phyloP scores from a whole-genome alignment of 805 yeast genomes.

The Zygosaccharomyces lentus region DNA sequence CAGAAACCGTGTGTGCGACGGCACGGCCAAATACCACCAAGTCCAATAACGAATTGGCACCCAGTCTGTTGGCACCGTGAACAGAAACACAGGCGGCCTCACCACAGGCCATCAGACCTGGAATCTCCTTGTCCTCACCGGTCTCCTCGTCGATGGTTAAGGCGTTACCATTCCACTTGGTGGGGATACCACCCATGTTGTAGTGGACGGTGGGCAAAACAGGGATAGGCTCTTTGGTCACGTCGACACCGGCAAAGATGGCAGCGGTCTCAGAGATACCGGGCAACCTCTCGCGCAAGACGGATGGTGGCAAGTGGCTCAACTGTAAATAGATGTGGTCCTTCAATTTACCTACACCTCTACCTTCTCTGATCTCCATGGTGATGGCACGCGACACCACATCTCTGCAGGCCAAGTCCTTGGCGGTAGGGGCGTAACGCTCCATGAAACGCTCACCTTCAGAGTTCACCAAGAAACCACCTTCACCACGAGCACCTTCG shows the following conservation, averaged over 20 bases:
- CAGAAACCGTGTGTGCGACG: slow-evolving; percentile 87
- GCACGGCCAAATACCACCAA: slow-evolving; percentile 98
- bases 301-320: slow-evolving; percentile 88
- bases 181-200: slow-evolving; percentile 99
- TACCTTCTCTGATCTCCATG: slow-evolving; percentile 96
- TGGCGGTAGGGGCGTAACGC: slow-evolving; percentile 97
- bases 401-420: slow-evolving; percentile 97
- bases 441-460: slow-evolving; percentile 99
- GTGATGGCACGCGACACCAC: slow-evolving; percentile 98
- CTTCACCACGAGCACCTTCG: slow-evolving; percentile 99
- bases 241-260: slow-evolving; percentile 98
- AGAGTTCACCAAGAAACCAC: slow-evolving; percentile 92
- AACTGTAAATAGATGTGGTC: slow-evolving; percentile 95
- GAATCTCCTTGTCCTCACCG: slow-evolving; percentile 87
- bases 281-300: slow-evolving; percentile 91
- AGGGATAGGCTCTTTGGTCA: slow-evolving; percentile 98
- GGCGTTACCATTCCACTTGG: slow-evolving; percentile 95
- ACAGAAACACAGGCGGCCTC: slow-evolving; percentile 99
- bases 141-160: slow-evolving; percentile 68
- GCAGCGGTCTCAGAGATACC: slow-evolving; percentile 99
- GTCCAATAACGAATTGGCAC: slow-evolving; percentile 96
- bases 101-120: slow-evolving; percentile 96
- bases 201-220: slow-evolving; percentile 97
- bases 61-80: slow-evolving; percentile 98
- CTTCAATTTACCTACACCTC: slow-evolving; percentile 96